These are phyloP conservation scores for Podospora tetraspora DNA, from an alignment of 495 filamentous ascomycete species.

Conservation along the genomic window DNA sequence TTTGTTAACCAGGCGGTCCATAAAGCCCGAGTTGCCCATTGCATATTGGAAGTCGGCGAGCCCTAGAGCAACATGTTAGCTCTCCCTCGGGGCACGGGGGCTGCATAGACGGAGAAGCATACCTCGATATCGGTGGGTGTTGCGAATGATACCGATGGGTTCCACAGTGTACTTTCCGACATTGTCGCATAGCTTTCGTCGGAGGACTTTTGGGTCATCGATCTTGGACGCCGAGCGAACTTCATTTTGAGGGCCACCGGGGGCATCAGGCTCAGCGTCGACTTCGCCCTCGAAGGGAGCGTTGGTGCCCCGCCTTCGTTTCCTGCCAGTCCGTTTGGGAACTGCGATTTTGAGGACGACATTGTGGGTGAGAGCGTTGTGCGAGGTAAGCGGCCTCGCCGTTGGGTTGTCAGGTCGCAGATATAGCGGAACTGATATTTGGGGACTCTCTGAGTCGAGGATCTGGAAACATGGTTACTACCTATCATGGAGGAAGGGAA, in stretches of 20 bases:
- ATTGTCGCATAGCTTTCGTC: conserved; percentile 68
- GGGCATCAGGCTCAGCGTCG: conserved; percentile 16
- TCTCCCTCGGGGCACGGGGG: not conserved
- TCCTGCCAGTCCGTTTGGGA: conserved; percentile 79
- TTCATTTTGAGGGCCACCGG: conserved; percentile 6
- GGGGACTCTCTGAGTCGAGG: conserved; percentile 33
- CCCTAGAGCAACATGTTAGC: conserved; percentile 22
- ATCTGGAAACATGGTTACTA: conserved; percentile 23
- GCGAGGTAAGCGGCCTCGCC: conserved; percentile 67
- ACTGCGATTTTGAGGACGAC: conserved; percentile 81
- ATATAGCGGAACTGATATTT: conserved; percentile 53
- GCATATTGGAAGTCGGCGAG: conserved; percentile 71
- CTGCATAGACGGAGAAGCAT: conserved; percentile 2
- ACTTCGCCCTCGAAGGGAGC: conserved; percentile 53
- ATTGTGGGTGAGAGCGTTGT: conserved; percentile 65
- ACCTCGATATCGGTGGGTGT: conserved; percentile 86
- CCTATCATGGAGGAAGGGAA: not conserved
- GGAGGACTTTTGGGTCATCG: conserved; percentile 44
- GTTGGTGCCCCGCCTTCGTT: conserved; percentile 66
- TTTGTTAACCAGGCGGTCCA: conserved; percentile 57
- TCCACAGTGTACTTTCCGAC: conserved; percentile 62
- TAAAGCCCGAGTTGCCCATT: conserved; percentile 55
- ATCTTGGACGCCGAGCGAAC: conserved; percentile 37
- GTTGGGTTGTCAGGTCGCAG: conserved; percentile 74
- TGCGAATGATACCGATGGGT: conserved; percentile 63